phyloP scores from a whole-genome alignment of 768 basidiomycete species.

The Cytidiella melzeri region DNA sequence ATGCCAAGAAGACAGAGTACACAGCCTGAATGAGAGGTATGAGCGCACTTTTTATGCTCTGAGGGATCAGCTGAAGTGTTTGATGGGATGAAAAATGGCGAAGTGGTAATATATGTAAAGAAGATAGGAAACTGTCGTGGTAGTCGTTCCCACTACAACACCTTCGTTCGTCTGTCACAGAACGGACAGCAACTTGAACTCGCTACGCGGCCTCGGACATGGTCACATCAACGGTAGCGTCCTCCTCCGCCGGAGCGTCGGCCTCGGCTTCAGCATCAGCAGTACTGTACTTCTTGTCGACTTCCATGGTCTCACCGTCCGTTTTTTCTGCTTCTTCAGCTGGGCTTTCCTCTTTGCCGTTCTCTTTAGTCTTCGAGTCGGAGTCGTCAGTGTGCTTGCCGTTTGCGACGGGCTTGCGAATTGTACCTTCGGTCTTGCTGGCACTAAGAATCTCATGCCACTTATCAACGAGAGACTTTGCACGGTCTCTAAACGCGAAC shows the following conservation, averaged over 20 bases:
- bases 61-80: not conserved
- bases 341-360: constrained; percentile 11
- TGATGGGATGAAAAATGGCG: not conserved
- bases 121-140: not conserved
- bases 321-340: constrained; percentile 21
- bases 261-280: constrained; percentile 11
- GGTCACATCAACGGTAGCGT: constrained; percentile 20
- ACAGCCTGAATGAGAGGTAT: too few relatives aligned
- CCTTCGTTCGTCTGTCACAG: not conserved
- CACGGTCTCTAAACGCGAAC: constrained; percentile 66
- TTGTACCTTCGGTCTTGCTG: constrained; percentile 22
- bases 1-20: not conserved
- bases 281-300: constrained; percentile 14
- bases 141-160: not conserved
- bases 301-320: constrained; percentile 9
- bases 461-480: constrained; percentile 60
- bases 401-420: constrained; percentile 20
- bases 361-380: constrained; percentile 15
- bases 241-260: constrained; percentile 16
- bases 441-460: constrained; percentile 54
- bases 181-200: too few relatives aligned
- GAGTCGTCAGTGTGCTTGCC: constrained; percentile 20
- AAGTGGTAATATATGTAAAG: not conserved
- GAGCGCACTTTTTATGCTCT: not conserved
- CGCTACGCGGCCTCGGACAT: constrained; percentile 23